Evolutionary conservation across 2,329 filamentous ascomycete genomes (phyloP), one percentile per base, ranked within the genome.

Genomic region (Trichoderma atroviride): DNA sequence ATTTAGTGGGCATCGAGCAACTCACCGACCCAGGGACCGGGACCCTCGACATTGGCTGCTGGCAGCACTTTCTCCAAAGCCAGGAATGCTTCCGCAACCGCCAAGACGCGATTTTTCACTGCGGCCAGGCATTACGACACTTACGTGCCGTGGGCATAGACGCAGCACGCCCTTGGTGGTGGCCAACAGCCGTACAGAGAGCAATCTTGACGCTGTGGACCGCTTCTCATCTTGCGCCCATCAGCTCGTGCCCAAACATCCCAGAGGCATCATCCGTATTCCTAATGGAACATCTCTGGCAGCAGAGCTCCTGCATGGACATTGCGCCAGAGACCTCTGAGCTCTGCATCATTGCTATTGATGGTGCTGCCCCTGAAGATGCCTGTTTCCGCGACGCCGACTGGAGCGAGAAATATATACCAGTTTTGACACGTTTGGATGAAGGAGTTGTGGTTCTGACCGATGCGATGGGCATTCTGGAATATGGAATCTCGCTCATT

Each of bases 181-280:
- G 90, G 90, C 82, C 88, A n/a, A 86, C 85, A 1, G 90, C 89
- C 3, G 81, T 92, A 52, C 92, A 92, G 76, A 87, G 91, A n/a
- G 89, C 85, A 2, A 84, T 84, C 4, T 80, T 91, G 68, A 85
- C 89, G 52, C 80, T 90, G 2, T 91, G 88, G 89, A 83, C 85
- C 2, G 87, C 91, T 73, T 87, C 87, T 73, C 78, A 90, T 1
- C 81, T 69, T 29, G 40, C 37, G 19, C 24, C 40, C 19, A 9
- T 40, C 19, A 19, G 22, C 10, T 14, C 55, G n/a, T 35, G 14
- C n/a, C 31, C 37, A 22, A 24, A 27, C 1, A 31, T 31, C n/a
- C 40, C 27, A 22, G 24, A n/a, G 50, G 14, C 31, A n/a, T 16
- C 64, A 22, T 14, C 40, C 19, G 19, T 22, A 5, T 58, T 37